These are phyloP conservation scores for Persicaria tinctoria DNA, from an alignment of 148 eudicot species.

Conservation along the genomic window DNA sequence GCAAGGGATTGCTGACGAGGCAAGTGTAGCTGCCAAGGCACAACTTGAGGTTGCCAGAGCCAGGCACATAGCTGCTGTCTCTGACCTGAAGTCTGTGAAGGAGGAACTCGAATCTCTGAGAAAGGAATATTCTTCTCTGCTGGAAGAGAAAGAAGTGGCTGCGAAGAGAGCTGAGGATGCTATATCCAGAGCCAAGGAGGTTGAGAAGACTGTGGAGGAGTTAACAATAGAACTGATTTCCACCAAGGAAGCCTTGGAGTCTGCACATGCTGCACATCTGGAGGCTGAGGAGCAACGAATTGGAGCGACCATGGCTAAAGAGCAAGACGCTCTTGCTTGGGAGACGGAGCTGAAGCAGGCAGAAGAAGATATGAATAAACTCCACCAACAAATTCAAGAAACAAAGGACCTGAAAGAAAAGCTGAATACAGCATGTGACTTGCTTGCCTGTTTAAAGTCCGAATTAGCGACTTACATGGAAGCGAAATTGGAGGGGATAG, in stretches of 20 bases:
- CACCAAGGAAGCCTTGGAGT: conserved; percentile 69
- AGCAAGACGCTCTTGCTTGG: conserved; percentile 72
- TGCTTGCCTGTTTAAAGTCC: conserved; percentile 58
- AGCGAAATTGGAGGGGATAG: conserved; percentile 51
- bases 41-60: conserved; percentile 87
- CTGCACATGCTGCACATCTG: conserved; percentile 80
- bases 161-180: conserved; percentile 73
- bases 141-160: conserved; percentile 60
- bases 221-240: conserved; percentile 77
- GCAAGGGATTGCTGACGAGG: conserved; percentile 84
- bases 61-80: conserved; percentile 55
- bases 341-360: conserved; percentile 78
- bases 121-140: conserved; percentile 45
- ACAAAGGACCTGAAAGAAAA: conserved; percentile 67
- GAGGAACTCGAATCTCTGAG: conserved; percentile 44
- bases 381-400: conserved; percentile 49
- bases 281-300: conserved; percentile 95
- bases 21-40: conserved; percentile 86
- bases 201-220: conserved; percentile 85
- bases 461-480: conserved; percentile 91
- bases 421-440: conserved; percentile 43
- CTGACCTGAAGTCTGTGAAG: conserved; percentile 54
- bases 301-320: conserved; percentile 86
- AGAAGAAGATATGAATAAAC: conserved; percentile 65
- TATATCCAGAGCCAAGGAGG: conserved; percentile 50